Evolutionary conservation across 768 basidiomycete genomes (phyloP), one percentile per base, ranked within the genome.

Genomic region (Gautieria morchelliformis): DNA sequence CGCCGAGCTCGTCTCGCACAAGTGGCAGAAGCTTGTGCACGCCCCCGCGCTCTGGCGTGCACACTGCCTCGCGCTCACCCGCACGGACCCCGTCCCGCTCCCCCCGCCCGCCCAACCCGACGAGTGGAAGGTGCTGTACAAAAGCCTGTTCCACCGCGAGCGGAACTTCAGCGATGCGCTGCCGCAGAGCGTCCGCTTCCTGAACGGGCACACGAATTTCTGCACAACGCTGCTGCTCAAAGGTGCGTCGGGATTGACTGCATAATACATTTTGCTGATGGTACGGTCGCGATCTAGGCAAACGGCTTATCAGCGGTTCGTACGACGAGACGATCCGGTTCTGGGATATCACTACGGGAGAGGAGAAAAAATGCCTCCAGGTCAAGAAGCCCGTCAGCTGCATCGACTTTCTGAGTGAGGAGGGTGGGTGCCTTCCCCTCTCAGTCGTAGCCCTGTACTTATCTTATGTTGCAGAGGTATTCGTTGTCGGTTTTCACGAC

Each of bases 281-380:
- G 19, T 41, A 14, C 6, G 24, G 27, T 2, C 11, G 32, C 22
- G 41, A 51, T 37, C 35, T 57, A 68, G 89, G 87, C 17, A 86
- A 91, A 63, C 75, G 86, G 9, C 74, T 95, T 42, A 90, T 95
- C 61, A 91, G 87, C 61, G 93, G 93, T 15, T 89, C 87, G 27
- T 93, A 93, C 65, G 92, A 94, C 56, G 92, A 93, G 68, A 91
- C 88, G 1, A 93, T 95, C 59, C 78, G 92, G 12, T 89, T 95
- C 70, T 95, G 92, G 93, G 88, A 93, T 66, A 78, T 95, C 20
- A 77, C 75, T 53, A 80, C 77, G 0, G 82, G 78, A 5, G 78
- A 80, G 63, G 72, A 79, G 72, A 84, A 85, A 70, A 88, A 86
- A 64, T 89, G 87, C 62, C 65, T 93, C 45, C 77, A 80, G 56